Conservation (phyloP, 345 rosid species). For the Hibiscus trionum region DNA sequence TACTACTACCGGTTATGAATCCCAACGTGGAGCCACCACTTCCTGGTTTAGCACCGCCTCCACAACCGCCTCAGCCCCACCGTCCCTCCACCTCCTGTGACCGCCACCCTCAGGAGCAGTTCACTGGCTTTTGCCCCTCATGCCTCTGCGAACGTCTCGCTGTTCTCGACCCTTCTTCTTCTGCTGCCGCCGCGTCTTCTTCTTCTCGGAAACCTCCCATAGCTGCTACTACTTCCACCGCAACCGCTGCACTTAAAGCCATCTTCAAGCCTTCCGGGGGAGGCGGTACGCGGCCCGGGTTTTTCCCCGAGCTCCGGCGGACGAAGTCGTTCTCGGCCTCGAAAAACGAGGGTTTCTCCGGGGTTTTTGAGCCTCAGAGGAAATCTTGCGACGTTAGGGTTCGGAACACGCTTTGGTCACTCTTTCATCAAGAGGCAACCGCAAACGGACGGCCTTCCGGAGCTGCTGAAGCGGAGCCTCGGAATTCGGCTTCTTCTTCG, state of each 20-base stretch:
- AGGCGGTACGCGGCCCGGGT: conserved; percentile 28
- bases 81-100: conserved; percentile 84
- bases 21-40: conserved; percentile 39
- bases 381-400: conserved; percentile 93
- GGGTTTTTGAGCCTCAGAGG: conserved; percentile 90
- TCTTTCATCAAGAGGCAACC: conserved; percentile 40
- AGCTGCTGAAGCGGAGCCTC: conserved; percentile 31
- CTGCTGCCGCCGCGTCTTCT: conserved; percentile 14
- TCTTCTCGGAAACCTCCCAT: conserved; percentile 55
- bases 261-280: conserved; percentile 37
- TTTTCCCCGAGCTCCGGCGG: conserved; percentile 82
- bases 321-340: conserved; percentile 89
- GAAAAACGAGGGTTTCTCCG: conserved; percentile 81
- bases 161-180: conserved; percentile 44
- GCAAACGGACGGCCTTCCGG: conserved; percentile 18
- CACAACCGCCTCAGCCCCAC: conserved; percentile 73
- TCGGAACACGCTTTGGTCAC: conserved; percentile 70
- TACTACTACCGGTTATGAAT: conserved; percentile 22
- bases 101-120: conserved; percentile 80
- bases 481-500: conserved; percentile 28
- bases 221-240: conserved; percentile 29
- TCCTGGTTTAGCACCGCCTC: conserved; percentile 46
- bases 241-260: conserved; percentile 56
- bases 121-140: conserved; percentile 90
- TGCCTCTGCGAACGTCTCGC: conserved; percentile 97